These are phyloP conservation scores for Notholithocarpus densiflorus DNA, from an alignment of 306 rosid species.

Conservation along the genomic window DNA sequence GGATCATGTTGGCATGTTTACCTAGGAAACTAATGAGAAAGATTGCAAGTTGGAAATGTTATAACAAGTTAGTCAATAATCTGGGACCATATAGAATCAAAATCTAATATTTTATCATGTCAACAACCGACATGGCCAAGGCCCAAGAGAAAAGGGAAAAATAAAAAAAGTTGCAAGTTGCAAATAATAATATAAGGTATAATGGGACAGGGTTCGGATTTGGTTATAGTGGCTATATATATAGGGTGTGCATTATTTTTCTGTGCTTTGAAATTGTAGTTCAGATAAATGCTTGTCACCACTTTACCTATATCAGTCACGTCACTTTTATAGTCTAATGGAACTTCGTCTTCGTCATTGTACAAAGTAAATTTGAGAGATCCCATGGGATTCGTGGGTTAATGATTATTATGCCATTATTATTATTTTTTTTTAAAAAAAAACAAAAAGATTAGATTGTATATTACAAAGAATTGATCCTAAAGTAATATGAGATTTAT, in stretches of 20 bases:
- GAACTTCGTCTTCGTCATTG: no score
- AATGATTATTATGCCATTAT: not conserved
- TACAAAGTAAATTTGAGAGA: no score
- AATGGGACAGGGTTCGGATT: not conserved
- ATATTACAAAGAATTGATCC: not conserved
- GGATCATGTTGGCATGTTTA: not conserved
- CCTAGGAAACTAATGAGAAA: not conserved
- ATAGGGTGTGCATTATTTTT: not conserved
- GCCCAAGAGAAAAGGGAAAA: not conserved
- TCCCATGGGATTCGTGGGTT: not conserved
- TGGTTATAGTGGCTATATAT: not conserved
- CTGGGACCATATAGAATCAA: not conserved
- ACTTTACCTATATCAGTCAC: no score
- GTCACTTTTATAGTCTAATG: no score
- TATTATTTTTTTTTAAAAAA: no score
- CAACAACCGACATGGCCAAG: not conserved
- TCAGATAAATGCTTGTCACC: not conserved
- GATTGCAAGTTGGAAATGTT: not conserved
- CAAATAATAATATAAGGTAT: not conserved
- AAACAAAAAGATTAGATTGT: not conserved
- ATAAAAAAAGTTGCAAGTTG: not conserved
- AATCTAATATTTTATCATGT: not conserved
- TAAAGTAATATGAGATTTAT: no score
- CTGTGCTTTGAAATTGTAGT: not conserved
- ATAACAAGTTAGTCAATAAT: not conserved